phyloP scores from a whole-genome alignment of 129 eudicot genomes.

The Tanacetum coccineum region DNA sequence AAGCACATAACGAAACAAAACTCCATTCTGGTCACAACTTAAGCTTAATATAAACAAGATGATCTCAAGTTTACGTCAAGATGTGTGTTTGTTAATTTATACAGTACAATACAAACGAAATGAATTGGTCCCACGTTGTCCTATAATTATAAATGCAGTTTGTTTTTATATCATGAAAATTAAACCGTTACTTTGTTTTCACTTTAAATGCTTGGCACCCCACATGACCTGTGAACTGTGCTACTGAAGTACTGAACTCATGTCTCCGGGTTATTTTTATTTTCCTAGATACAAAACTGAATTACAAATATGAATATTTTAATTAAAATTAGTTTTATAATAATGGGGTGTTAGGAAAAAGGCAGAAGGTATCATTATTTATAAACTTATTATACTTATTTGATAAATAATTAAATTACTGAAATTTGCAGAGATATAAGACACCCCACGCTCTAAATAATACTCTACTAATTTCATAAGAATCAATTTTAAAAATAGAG shows the following conservation, averaged over 20 bases:
- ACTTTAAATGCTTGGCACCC: slow-evolving; percentile 26
- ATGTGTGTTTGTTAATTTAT: not conserved
- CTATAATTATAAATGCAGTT: not conserved
- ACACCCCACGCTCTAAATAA: no score
- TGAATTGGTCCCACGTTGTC: slow-evolving; percentile 18
- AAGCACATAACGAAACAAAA: no score
- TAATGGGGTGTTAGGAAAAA: slow-evolving; percentile 1
- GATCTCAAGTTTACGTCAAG: not conserved
- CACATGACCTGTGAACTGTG: slow-evolving; percentile 21
- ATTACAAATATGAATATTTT: not conserved
- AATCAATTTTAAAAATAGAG: no score
- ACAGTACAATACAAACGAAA: slow-evolving; percentile 16
- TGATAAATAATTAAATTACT: no score
- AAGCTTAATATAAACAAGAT: not conserved
- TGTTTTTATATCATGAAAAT: slow-evolving; percentile 14
- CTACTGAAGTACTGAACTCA: slow-evolving; percentile 14
- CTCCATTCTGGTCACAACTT: no score
- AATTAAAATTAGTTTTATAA: not conserved
- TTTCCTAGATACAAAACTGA: slow-evolving; percentile 3
- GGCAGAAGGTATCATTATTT: slow-evolving; percentile 5
- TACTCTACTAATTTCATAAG: no score
- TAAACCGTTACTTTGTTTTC: slow-evolving; percentile 36
- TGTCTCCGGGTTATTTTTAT: slow-evolving; percentile 12
- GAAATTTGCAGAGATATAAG: no score
- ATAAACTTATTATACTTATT: not conserved